Percentiles rank a stretch among this genome's conserved stretches.
Conservation (phyloP, 164 flowering plant genomes). For the Tetracentron sinense region DNA sequence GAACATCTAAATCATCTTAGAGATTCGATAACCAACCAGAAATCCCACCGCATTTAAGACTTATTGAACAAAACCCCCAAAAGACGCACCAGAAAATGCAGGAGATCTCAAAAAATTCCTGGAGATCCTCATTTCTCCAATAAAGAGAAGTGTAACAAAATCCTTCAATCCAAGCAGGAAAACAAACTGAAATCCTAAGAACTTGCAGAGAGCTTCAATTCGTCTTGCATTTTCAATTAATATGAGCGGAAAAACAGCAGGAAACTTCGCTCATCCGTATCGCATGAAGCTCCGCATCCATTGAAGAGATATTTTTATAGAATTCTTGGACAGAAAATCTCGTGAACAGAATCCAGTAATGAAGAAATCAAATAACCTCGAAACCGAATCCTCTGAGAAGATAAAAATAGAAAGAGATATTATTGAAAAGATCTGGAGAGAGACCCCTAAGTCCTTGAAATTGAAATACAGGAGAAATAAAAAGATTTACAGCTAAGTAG, state of each 20-base stretch:
- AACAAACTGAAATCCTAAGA: background rate
- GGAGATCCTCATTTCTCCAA: background rate
- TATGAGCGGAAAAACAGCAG: background rate
- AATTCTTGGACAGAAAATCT: slow-evolving; percentile 6
- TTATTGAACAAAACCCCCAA: background rate
- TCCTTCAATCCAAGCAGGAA: background rate
- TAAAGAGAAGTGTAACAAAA: background rate
- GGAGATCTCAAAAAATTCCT: slow-evolving; percentile 1
- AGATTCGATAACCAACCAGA: background rate
- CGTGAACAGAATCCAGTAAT: background rate
- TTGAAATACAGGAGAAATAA: background rate
- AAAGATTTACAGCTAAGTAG: background rate
- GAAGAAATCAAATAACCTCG: background rate
- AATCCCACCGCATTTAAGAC: background rate
- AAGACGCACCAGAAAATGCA: slow-evolving; percentile 2
- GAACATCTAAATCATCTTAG: background rate
- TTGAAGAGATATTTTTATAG: background rate
- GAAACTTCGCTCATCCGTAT: background rate
- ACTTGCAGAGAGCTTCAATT: slow-evolving; percentile 4
- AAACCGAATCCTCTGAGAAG: background rate
- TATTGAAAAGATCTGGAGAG: background rate
- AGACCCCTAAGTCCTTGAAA: background rate
- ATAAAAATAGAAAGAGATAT: slow-evolving; percentile 1
- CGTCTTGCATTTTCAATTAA: background rate
- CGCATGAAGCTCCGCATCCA: background rate